A percentile compares a stretch with the other conserved stretches of the same genome.
Evolutionary conservation across 2,329 filamentous ascomycete genomes (phyloP).

Genomic region (Xylaria polymorpha): DNA sequence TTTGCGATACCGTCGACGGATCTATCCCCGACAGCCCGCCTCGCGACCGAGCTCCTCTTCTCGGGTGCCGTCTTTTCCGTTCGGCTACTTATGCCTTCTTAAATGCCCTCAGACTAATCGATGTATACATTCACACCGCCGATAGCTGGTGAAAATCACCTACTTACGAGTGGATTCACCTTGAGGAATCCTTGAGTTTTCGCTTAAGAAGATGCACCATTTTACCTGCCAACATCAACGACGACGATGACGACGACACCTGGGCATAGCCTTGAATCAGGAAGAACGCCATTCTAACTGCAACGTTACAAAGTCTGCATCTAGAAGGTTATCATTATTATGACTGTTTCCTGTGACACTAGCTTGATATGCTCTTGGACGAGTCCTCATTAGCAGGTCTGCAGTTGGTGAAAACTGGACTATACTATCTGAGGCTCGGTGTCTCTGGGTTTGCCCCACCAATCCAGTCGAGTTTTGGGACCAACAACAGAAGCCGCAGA

Average conservation of each 20-base stretch:
- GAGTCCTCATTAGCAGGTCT: background rate
- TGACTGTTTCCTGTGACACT: background rate
- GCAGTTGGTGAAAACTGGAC: background rate
- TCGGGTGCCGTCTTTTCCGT: constrained; percentile 2
- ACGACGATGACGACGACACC: background rate
- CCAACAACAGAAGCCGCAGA: background rate
- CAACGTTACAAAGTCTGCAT: constrained; percentile 14
- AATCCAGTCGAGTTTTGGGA: background rate
- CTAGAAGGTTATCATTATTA: background rate
- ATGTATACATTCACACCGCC: constrained; percentile 5
- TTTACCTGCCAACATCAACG: background rate
- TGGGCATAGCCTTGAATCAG: too few relatives aligned
- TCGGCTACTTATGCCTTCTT: background rate
- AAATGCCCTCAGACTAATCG: constrained; percentile 4
- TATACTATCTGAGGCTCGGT: background rate
- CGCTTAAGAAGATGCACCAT: constrained; percentile 13
- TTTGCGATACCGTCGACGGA: constrained; percentile 2
- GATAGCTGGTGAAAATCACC: background rate
- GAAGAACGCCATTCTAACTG: background rate
- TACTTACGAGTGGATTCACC: background rate
- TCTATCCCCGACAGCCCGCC: background rate
- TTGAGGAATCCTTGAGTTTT: background rate
- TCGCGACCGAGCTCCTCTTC: background rate
- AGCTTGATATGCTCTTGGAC: background rate
- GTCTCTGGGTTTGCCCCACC: background rate